These are phyloP conservation scores for Pseudogymnoascus verrucosus DNA, from an alignment of 2,329 filamentous ascomycete species.

Conservation along the genomic window DNA sequence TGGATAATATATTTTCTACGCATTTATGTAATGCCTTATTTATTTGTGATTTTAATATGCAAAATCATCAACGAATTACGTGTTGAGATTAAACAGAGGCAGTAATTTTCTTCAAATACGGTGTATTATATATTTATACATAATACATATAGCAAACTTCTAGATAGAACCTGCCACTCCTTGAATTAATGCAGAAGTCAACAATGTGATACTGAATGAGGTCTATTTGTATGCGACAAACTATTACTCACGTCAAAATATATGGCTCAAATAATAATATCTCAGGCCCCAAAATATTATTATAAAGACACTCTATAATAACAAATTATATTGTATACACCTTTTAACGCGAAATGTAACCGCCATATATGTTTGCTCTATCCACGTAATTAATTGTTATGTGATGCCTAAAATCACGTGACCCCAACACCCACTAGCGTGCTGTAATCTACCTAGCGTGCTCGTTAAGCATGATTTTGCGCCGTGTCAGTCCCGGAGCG, in stretches of 20 bases:
- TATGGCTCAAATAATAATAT: background rate
- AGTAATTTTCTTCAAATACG: background rate
- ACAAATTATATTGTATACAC: background rate
- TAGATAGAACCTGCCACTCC: background rate
- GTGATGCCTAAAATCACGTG: background rate
- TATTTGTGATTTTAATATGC: background rate
- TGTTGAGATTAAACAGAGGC: background rate
- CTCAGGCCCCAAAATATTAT: background rate
- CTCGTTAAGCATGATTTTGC: conserved; percentile 9
- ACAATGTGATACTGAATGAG: background rate
- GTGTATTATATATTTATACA: background rate
- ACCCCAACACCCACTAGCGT: background rate
- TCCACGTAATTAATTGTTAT: background rate
- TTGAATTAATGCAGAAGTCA: background rate
- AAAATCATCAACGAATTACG: background rate
- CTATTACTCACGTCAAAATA: background rate
- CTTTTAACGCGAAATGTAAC: background rate
- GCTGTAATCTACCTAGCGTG: background rate
- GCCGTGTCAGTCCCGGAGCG: background rate
- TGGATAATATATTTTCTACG: background rate
- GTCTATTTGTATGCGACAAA: background rate
- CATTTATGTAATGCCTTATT: background rate
- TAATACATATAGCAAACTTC: background rate
- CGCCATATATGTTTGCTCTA: background rate
- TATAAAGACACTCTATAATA: background rate